A percentile compares a stretch with the other conserved stretches of the same genome.
phyloP scores from a whole-genome alignment of 257 asterid species.

The Prunella vulgaris region DNA sequence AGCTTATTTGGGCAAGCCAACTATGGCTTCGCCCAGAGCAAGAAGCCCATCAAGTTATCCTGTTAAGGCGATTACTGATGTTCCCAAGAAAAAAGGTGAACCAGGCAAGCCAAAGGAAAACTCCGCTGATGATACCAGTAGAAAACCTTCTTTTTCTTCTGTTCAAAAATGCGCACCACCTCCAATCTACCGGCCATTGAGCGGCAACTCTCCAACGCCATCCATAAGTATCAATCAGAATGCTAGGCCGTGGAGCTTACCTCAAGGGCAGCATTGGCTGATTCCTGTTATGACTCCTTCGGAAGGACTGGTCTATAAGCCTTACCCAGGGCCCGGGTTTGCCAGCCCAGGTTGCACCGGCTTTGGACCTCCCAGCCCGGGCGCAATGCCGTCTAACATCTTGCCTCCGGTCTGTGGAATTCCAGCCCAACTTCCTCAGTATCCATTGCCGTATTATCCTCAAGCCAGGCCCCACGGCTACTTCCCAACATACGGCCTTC shows the following conservation, averaged over 20 bases:
- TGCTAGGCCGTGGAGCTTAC: slow-evolving; percentile 47
- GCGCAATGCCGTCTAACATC: slow-evolving; percentile 34
- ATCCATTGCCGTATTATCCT: slow-evolving; percentile 32
- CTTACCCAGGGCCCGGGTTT: slow-evolving; percentile 57
- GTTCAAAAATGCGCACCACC: slow-evolving; percentile 38
- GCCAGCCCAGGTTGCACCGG: slow-evolving; percentile 29
- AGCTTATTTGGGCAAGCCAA: slow-evolving; percentile 34
- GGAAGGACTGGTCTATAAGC: slow-evolving; percentile 81
- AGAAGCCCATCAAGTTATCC: slow-evolving; percentile 34
- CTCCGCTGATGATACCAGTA: slow-evolving; percentile 42
- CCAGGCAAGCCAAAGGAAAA: slow-evolving; percentile 40
- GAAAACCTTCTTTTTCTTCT: slow-evolving; percentile 40
- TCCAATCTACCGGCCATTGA: slow-evolving; percentile 20
- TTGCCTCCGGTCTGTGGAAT: slow-evolving; percentile 41
- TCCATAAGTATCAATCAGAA: slow-evolving; percentile 31
- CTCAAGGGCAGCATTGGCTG: slow-evolving; percentile 79
- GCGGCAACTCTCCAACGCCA: slow-evolving; percentile 27
- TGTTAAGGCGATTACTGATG: slow-evolving; percentile 30
- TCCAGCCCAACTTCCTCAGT: slow-evolving; percentile 38
- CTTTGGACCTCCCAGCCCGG: slow-evolving; percentile 34
- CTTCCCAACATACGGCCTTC: slow-evolving; percentile 49
- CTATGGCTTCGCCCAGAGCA: slow-evolving; percentile 28
- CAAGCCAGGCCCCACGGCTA: slow-evolving; percentile 42
- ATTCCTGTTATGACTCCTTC: slow-evolving; percentile 82
- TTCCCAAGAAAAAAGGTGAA: slow-evolving; percentile 41